Base-by-base conservation (phyloP, 331 rosid genomes). In the Phaseolus coccineus region DNA sequence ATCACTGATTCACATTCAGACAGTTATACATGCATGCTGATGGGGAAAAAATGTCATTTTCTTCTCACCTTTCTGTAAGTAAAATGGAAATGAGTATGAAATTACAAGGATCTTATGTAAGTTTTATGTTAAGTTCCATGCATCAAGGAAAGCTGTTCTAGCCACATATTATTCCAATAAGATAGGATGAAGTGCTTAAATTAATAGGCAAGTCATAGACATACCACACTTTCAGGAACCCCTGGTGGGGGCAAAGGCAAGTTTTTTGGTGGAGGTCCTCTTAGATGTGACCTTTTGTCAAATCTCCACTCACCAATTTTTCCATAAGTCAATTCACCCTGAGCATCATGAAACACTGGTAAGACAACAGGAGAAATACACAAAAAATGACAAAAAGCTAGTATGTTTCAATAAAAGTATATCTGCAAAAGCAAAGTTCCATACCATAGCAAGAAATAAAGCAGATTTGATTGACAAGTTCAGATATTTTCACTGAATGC, bases 151-250 rank as follows among this genome's bases (percentile, higher is more conserved):
- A 48, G 12, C 14, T 71, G 53, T 63, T 77, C 7, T 50, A n/a
- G 44, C 65, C 11, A 56, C 71, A 82, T 71, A 71, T 9, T 24
- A 77, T 68, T 78, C 55, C 70, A 80, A 81, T 30, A 56, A 73
- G 44, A 81, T 50, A 31, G 47, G 42, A 30, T 61, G 4, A 14
- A 62, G 2, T 25, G 22, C 19, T 33, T 40, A 30, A 68, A 77
- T 61, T 8, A 74, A 73, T 55, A 52, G 51, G 81, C 58, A 58
- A 44, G 50, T 28, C 74, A 37, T 37, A 37, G 69, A 88, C 97
- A 80, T 96, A 96, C 99, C 99, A 96, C 99, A 39, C 98, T 96
- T 91, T 93, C 97, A 55, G 99, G 99, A 79, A 91, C 99, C 46
- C 98, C 98, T 0, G 92, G 92, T 63, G 99, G 99, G 69, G 99